Base-by-base conservation (phyloP, 352 stramenopile genomes). In the Globisporangium yorkense region DNA sequence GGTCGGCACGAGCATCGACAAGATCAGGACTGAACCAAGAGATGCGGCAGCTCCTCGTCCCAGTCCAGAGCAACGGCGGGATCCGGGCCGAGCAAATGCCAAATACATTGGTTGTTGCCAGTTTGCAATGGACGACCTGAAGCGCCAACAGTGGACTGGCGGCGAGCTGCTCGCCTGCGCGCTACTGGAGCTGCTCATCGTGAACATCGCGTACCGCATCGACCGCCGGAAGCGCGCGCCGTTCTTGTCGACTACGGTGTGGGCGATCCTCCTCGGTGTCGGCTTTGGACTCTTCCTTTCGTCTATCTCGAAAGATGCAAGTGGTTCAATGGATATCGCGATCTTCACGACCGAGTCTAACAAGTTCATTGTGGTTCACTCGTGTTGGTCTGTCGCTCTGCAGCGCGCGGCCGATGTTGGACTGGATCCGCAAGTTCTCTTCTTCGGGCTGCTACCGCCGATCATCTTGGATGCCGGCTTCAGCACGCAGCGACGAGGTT, bases 391-490 rank as follows among this genome's bases (percentile, higher is more conserved):
- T 21, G 18, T n/a, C 27, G 45, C 56, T 21, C 18, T 57, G 40
- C 29, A 86, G 66, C 79, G 69, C 29, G 71, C 80, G 12, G 52
- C 66, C 46, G 66, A 70, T 35, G 67, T 75, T 0, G 76, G 76
- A 4, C 44, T 89, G 35, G 75, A 87, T 54, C 78, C 78, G 9
- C 66, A 85, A 65, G 77, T 87, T 21, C 65, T 88, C 31, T 88
- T 88, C 59, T 70, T 87, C 10, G 78, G 72, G 0, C 62, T 88
- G 7, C 50, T 88, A 31, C 78, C 78, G 16, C 78, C 77, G 0
- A 88, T 88, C 54, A 85, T 88, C 53, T 65, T 87, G 0, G 78
- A 88, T 54, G 74, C 74, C 1, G 78, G 78, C 29, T 87, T 88
- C 62, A 82, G 72, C 62, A 86, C 74, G 21, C 74, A 86, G 64